phyloP scores from a whole-genome alignment of 768 basidiomycete species.

The Hemileccinum impolitum region DNA sequence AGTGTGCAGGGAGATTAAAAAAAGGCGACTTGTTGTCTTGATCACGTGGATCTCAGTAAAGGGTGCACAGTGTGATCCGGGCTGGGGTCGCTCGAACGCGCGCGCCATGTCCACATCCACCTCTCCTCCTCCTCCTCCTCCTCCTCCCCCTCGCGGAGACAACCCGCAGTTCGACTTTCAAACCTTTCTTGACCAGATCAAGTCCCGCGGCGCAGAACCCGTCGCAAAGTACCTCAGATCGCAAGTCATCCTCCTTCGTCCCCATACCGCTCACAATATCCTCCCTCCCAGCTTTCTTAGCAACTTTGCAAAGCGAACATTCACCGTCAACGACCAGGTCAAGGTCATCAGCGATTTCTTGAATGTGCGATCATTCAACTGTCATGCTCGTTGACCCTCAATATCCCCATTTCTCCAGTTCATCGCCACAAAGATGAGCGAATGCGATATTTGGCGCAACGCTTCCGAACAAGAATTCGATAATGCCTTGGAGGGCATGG shows the following conservation, averaged over 20 bases:
- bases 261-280: background rate
- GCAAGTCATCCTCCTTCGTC: constrained; percentile 46
- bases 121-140: constrained; percentile 43
- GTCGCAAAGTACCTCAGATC: constrained; percentile 94
- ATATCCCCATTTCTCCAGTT: constrained; percentile 51
- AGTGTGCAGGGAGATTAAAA: constrained; percentile 13
- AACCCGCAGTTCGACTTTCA: constrained; percentile 83
- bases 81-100: too few species aligned
- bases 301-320: constrained; percentile 89
- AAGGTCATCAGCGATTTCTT: constrained; percentile 95
- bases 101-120: too few species aligned
- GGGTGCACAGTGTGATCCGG: too few species aligned
- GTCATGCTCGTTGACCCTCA: constrained; percentile 8
- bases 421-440: constrained; percentile 84
- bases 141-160: constrained; percentile 30
- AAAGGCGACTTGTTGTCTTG: too few species aligned
- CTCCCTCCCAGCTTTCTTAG: constrained; percentile 70
- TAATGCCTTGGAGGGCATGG: constrained; percentile 97
- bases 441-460: constrained; percentile 78
- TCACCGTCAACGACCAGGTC: constrained; percentile 89
- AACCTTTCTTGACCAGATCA: constrained; percentile 93
- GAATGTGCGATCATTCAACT: constrained; percentile 42
- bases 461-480: constrained; percentile 84
- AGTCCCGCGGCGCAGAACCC: constrained; percentile 80
- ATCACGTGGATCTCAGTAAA: constrained; percentile 24